phyloP scores from a whole-genome alignment of 371 early-diverging fungal genomes.

The Actinomortierella wolfii region DNA sequence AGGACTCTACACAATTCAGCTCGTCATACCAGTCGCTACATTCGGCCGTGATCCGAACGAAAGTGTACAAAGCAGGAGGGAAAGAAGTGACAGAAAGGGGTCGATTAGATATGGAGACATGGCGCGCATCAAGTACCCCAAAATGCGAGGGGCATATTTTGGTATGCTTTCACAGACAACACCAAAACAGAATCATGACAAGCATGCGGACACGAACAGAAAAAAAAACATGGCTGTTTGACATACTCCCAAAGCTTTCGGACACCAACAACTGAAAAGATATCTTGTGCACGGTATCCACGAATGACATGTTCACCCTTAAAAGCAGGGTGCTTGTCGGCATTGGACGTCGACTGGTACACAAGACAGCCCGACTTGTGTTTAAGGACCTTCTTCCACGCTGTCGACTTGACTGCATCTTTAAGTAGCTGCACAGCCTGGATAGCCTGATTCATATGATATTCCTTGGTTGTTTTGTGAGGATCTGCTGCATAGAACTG shows the following conservation, averaged over 20 bases:
- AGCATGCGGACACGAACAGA: not conserved
- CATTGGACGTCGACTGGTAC: constrained; percentile 53
- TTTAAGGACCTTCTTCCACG: constrained; percentile 72
- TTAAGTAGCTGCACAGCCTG: constrained; percentile 44
- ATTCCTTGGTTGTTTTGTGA: constrained; percentile 26
- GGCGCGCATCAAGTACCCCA: not conserved
- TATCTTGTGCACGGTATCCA: constrained; percentile 67
- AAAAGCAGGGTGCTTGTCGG: constrained; percentile 60
- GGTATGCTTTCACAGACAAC: no score
- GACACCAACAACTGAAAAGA: constrained; percentile 72
- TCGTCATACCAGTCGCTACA: constrained; percentile 48
- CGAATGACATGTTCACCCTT: constrained; percentile 67
- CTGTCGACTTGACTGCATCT: constrained; percentile 29
- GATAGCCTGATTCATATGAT: constrained; percentile 38
- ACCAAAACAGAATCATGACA: not conserved
- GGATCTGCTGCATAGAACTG: constrained; percentile 30
- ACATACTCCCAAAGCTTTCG: constrained; percentile 66
- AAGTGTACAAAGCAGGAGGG: not conserved
- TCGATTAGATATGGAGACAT: not conserved
- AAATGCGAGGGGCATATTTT: not conserved
- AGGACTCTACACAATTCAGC: constrained; percentile 43
- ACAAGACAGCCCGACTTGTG: constrained; percentile 70
- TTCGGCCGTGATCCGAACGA: not conserved
- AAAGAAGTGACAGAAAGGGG: not conserved
- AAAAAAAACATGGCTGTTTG: constrained; percentile 7